Conservation (phyloP, 2,329 filamentous ascomycete species). For the Ilyonectria robusta region DNA sequence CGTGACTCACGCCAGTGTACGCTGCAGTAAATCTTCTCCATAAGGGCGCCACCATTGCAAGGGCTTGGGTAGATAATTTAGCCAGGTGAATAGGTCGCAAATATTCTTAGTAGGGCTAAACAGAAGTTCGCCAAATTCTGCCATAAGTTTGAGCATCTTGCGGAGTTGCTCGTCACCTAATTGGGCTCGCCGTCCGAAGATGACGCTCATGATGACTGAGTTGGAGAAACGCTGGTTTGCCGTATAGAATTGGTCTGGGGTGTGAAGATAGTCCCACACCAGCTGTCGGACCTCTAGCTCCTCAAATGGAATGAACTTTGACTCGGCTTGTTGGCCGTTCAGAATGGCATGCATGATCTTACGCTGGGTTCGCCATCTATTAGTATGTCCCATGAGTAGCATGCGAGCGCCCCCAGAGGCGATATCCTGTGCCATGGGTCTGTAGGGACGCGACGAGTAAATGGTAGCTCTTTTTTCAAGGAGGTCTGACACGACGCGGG, state of each 20-base stretch:
- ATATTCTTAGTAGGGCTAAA: neutral
- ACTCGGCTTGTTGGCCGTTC: neutral
- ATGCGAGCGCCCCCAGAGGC: neutral
- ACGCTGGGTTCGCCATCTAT: neutral
- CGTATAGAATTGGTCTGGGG: neutral
- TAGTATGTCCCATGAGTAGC: neutral
- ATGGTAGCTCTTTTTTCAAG: neutral
- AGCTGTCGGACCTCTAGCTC: neutral
- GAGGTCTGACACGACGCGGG: neutral
- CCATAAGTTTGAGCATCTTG: conserved; percentile 1
- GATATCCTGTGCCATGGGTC: conserved; percentile 1
- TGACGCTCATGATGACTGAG: neutral
- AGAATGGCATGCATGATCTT: conserved; percentile 1
- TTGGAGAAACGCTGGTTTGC: conserved; percentile 3
- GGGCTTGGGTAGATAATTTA: neutral
- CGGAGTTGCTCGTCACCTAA: neutral
- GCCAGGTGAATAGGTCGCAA: neutral
- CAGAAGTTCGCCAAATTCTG: neutral
- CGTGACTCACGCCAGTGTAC: neutral
- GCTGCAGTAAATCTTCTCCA: neutral
- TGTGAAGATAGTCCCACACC: conserved; percentile 6
- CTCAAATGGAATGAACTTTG: neutral
- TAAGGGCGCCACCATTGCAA: neutral
- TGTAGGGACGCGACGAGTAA: neutral
- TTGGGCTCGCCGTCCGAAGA: neutral